Conservation (phyloP, 768 basidiomycete genomes). For the Epithele typhae region DNA sequence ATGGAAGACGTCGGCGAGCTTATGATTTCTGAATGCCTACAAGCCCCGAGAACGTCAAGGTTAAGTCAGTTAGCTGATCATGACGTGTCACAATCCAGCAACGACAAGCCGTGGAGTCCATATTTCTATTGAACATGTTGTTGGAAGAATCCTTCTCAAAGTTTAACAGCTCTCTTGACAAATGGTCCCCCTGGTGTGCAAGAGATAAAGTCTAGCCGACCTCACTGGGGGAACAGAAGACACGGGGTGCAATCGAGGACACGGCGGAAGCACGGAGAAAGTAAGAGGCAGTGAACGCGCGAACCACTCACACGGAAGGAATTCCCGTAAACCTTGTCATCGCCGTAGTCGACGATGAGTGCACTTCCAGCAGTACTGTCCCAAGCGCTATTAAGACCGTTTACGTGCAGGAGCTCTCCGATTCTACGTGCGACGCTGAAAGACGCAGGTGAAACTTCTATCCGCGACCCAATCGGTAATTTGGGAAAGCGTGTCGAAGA, state of each 20-base stretch:
- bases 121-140: no score
- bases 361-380: constrained; percentile 46
- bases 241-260: constrained; percentile 5
- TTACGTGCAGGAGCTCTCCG: constrained; percentile 52
- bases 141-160: no score
- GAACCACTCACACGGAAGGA: constrained; percentile 70
- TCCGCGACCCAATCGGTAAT: constrained; percentile 62
- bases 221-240: not conserved
- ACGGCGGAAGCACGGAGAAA: not conserved
- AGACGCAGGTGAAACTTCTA: constrained; percentile 77
- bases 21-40: constrained; percentile 88
- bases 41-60: not conserved
- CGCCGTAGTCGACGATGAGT: constrained; percentile 89
- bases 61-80: not conserved
- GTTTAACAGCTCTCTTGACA: no score
- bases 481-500: constrained; percentile 68
- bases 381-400: constrained; percentile 18
- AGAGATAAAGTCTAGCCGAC: no score
- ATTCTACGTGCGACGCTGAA: constrained; percentile 66
- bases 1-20: constrained; percentile 80
- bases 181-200: no score
- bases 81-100: not conserved
- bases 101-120: no score
- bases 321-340: constrained; percentile 57
- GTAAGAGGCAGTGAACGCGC: not conserved